Base-by-base conservation (phyloP, 345 rosid species). In the Brassica napus region DNA sequence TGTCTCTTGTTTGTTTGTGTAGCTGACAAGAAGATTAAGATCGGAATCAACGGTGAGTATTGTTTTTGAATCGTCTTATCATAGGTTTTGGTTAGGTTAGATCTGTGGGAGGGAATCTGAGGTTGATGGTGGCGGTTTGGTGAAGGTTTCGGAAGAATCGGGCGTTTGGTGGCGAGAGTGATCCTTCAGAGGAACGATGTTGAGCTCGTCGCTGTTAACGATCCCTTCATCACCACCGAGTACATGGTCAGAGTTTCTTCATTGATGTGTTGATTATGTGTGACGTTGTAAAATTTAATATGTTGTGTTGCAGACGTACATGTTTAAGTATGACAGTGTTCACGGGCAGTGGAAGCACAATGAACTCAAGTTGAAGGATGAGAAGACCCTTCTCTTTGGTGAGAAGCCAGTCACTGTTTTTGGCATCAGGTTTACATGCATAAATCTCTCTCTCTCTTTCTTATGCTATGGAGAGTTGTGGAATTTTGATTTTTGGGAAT, bases 201-300 rank as follows among this genome's bases (percentile, higher is more conserved):
- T 70, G 92, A 87, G 73, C 90, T 89, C 10, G 90, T 88, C 7
- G 90, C 90, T 58, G 88, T 88, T 69, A 87, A 88, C 61, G 90
- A 89, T 68, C 92, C 90, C 0, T 89, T 89, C 85, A 89, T 89
- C 80, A 69, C 86, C 63, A 82, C 86, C 8, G 93, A 89, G 16
- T 89, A 91, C 85, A 89, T 89, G 96, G 96, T 81, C 60, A 55
- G 83, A 12, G 15, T 44, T 44, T 75, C 35, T 10, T 67, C 3
- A 0, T 11, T 55, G 30, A 26, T 32, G 35, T 32, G 35, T 1
- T 31, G 6, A 31, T 31, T 31, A 31, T 31, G 34, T 0, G 7
- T 31, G 34, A 31, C 34, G n/a, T n/a, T n/a, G n/a, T n/a, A n/a
- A n/a, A n/a, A n/a, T n/a, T n/a, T n/a, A n/a, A n/a, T n/a, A n/a